Percentiles rank a stretch among this genome's conserved stretches.
These are phyloP conservation scores for Seiridium cupressi DNA, from an alignment of 2,329 filamentous ascomycete species.

Conservation along the genomic window DNA sequence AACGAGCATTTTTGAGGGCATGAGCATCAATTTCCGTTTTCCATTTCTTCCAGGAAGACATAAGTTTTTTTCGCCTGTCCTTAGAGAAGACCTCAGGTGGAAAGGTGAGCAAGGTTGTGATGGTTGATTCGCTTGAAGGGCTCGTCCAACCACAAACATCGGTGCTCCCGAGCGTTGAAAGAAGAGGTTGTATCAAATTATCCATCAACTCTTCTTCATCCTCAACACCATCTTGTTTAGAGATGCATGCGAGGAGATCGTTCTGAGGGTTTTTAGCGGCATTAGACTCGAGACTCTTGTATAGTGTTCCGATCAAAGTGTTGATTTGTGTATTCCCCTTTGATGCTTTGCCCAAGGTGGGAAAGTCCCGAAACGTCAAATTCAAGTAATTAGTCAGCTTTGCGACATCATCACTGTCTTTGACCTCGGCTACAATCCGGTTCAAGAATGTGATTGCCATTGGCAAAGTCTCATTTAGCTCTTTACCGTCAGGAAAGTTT, in stretches of 20 bases:
- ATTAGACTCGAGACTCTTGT: not conserved
- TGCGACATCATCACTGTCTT: constrained; percentile 11
- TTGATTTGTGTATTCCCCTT: not conserved
- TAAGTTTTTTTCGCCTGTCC: constrained; percentile 27
- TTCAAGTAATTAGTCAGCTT: constrained; percentile 17
- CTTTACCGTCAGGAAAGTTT: constrained; percentile 23
- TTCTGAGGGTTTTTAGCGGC: not conserved
- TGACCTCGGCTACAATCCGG: constrained; percentile 17
- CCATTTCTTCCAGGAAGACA: constrained; percentile 28
- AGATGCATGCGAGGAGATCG: too few species aligned
- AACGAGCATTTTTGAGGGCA: constrained; percentile 18
- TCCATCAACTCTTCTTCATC: constrained; percentile 15
- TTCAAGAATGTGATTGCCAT: constrained; percentile 19
- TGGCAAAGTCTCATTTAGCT: constrained; percentile 21
- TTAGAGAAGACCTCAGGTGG: constrained; percentile 25
- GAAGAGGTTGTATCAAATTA: constrained; percentile 18
- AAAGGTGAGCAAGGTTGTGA: constrained; percentile 23
- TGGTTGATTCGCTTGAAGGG: constrained; percentile 16
- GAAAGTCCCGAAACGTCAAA: constrained; percentile 22
- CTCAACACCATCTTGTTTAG: not conserved
- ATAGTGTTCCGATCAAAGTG: not conserved
- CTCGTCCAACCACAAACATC: constrained; percentile 22
- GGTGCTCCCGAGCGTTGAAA: constrained; percentile 20
- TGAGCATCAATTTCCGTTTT: constrained; percentile 17
- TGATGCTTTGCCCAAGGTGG: not conserved